A percentile compares a stretch with the other conserved stretches of the same genome.
These are phyloP conservation scores for Cryphonectria carpinicola DNA, from an alignment of 2,329 filamentous ascomycete genomes.

Conservation along the genomic window DNA sequence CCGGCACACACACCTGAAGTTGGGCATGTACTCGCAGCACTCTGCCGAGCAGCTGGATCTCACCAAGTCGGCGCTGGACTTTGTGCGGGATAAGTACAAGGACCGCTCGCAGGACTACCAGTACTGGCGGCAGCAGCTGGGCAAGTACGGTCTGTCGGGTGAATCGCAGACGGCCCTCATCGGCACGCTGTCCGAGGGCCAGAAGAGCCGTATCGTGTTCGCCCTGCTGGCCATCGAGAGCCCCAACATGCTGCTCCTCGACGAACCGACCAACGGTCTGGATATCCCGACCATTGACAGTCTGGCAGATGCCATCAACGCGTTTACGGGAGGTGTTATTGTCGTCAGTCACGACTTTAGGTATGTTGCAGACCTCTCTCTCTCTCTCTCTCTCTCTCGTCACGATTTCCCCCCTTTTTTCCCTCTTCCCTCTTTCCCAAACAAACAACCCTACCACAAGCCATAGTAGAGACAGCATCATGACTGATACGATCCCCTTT, in stretches of 20 bases:
- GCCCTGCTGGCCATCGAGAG: slow-evolving; percentile 92
- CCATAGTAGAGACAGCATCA: not conserved
- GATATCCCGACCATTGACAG: slow-evolving; percentile 99
- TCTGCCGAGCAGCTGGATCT: slow-evolving; percentile 97
- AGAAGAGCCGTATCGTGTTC: slow-evolving; percentile 98
- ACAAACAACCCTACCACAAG: not conserved
- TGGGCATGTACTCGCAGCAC: slow-evolving; percentile 98
- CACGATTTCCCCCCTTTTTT: not conserved
- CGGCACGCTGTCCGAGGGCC: slow-evolving; percentile 95
- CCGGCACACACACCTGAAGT: slow-evolving; percentile 96
- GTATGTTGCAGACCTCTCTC: slow-evolving; percentile 55
- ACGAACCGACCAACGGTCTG: slow-evolving; percentile 99
- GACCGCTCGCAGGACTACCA: slow-evolving; percentile 95
- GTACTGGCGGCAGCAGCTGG: slow-evolving; percentile 98
- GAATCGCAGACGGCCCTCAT: slow-evolving; percentile 96
- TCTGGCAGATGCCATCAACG: slow-evolving; percentile 95
- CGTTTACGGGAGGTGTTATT: slow-evolving; percentile 93
- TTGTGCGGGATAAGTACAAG: slow-evolving; percentile 93
- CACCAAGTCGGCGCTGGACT: slow-evolving; percentile 96
- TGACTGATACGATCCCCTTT: slow-evolving; percentile 15
- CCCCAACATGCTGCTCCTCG: slow-evolving; percentile 96
- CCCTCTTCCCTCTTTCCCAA: too few relatives aligned
- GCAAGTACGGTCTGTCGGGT: slow-evolving; percentile 89
- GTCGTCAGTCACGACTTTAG: slow-evolving; percentile 99
- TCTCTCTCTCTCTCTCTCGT: not conserved